Percentiles rank a stretch among this genome's conserved stretches.
These are phyloP conservation scores for Funneliformis mosseae DNA, from an alignment of 192 early-diverging fungal species.

Conservation along the genomic window DNA sequence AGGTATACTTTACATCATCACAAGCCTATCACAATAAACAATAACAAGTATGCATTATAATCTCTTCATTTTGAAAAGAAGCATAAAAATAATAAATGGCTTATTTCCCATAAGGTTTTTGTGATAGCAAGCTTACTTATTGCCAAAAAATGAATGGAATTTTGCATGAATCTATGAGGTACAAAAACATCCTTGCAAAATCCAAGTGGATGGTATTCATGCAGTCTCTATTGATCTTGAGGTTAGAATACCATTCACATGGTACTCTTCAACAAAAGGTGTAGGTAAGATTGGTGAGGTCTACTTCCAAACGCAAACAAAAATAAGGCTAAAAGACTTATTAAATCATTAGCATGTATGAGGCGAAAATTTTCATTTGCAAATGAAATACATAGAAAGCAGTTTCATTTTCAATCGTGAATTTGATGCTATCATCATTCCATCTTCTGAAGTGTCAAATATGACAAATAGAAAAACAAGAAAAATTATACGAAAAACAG, in stretches of 20 bases:
- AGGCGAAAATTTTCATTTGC: too few relatives aligned
- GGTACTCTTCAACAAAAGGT: not conserved
- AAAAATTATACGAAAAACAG: not conserved
- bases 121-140: slow-evolving; percentile 5
- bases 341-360: too few relatives aligned
- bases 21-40: slow-evolving; percentile 2
- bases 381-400: slow-evolving; percentile 3
- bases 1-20: not conserved
- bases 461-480: slow-evolving; percentile 7
- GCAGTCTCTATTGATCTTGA: not conserved
- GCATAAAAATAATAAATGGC: slow-evolving; percentile 23
- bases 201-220: not conserved
- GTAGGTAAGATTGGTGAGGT: not conserved
- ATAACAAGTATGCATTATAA: not conserved
- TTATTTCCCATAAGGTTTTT: too few relatives aligned
- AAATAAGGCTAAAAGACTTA: not conserved
- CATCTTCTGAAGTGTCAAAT: too few relatives aligned
- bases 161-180: too few relatives aligned
- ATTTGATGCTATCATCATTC: too few relatives aligned
- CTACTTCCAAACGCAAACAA: not conserved
- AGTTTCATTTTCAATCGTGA: not conserved
- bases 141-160: too few relatives aligned
- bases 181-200: not conserved
- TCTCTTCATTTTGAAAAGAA: slow-evolving; percentile 12
- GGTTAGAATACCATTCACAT: not conserved